Conservation (phyloP, 495 filamentous ascomycete genomes). For the Penicillium herquei region DNA sequence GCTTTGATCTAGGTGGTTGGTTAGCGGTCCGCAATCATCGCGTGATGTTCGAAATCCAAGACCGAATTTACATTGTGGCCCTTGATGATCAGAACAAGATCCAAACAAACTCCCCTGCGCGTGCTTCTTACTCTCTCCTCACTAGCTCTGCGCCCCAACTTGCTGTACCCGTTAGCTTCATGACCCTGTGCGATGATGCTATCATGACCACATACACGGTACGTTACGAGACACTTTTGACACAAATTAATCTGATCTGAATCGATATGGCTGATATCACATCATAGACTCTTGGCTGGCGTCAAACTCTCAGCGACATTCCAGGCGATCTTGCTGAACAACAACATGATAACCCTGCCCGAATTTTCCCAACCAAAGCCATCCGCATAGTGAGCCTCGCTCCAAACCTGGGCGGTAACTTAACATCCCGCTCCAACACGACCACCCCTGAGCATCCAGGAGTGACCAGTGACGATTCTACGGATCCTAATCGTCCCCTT, state of each 20-base stretch:
- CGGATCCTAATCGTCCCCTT: constrained; percentile 9
- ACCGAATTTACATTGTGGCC: constrained; percentile 35
- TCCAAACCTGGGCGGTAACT: constrained; percentile 16
- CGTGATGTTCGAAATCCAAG: constrained; percentile 43
- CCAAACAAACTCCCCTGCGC: constrained; percentile 24
- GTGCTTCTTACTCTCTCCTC: constrained; percentile 35
- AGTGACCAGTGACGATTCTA: not conserved
- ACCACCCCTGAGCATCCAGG: not conserved
- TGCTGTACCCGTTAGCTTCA: constrained; percentile 39
- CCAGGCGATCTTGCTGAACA: constrained; percentile 12
- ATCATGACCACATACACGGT: constrained; percentile 43
- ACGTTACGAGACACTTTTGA: constrained; percentile 6
- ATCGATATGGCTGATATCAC: constrained; percentile 8
- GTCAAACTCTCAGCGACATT: constrained; percentile 21
- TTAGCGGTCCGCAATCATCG: constrained; percentile 40
- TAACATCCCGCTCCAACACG: constrained; percentile 1
- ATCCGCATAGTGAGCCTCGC: constrained; percentile 38
- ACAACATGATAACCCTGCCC: constrained; percentile 20
- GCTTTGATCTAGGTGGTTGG: constrained; percentile 42
- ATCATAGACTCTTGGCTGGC: constrained; percentile 36
- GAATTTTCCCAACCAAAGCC: constrained; percentile 38
- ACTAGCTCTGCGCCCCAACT: constrained; percentile 37
- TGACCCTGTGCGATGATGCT: constrained; percentile 38
- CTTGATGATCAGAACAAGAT: constrained; percentile 33
- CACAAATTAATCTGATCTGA: not conserved